Evolutionary conservation across 306 rosid genomes (phyloP), one percentile per base, ranked within the genome.

Genomic region (Lotus japonicus): DNA sequence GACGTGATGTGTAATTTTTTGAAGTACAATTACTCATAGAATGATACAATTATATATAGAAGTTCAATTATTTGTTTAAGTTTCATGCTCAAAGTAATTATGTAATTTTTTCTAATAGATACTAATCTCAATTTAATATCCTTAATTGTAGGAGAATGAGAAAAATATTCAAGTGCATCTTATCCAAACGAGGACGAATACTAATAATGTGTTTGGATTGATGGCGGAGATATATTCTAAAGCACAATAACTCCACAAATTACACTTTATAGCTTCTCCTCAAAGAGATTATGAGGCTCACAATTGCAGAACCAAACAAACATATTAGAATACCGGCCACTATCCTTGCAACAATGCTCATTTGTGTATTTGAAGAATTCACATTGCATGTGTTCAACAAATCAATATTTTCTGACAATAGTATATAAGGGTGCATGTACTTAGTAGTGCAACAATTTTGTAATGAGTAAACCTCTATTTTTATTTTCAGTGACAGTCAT

Each of bases 81-180:
- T 23, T 44, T 49, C 7, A 2, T 8, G 11, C 14, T 10, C 6
- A 1, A 11, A 43, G 14, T 15, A 7, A 2, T 18, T 17, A 17
- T 18, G 19, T 50, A 9, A 17, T 26, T 2, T 9, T 45, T 26
- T 5, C 9, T 13, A 13, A n/a, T 38, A 4, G 11, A 46, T 21
- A 51, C 41, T 67, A 31, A 21, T 38, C 45, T 51, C 26, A 21
- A 21, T 72, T 61, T 11, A 12, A 35, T 16, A 49, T 64, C 15
- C 44, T 15, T 63, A 10, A 64, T 14, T 17, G 9, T 64, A 81
- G 79, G 84, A 72, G 53, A 55, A 76, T 3, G 79, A 76, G 41
- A 67, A 72, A 61, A 67, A 76, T 13, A 35, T 66, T 49, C 44
- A 0, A 11, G 79, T 72, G 55, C 73, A 67, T 61, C 70, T 72